A percentile compares a stretch with the other conserved stretches of the same genome.
Evolutionary conservation across 257 asterid species (phyloP).

Genomic region (Cruciata laevipes): DNA sequence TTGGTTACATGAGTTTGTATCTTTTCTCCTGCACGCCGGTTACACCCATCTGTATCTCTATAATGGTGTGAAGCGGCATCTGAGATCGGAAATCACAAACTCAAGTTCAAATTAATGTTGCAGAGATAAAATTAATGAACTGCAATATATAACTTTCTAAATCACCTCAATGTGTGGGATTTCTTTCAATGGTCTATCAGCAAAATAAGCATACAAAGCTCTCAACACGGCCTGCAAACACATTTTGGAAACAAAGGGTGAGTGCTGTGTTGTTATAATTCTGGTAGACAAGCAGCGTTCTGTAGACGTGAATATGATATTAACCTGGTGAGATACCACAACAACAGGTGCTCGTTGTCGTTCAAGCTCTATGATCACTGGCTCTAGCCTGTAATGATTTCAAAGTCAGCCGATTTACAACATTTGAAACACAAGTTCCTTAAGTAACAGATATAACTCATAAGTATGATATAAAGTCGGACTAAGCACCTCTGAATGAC

Average conservation of each 20-base stretch:
- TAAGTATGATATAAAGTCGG: constrained; percentile 2
- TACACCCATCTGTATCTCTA: constrained; percentile 99
- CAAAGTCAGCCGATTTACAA: constrained; percentile 12
- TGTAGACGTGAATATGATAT: constrained; percentile 5
- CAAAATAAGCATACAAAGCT: constrained; percentile 96
- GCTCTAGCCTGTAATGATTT: constrained; percentile 66
- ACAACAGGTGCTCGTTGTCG: constrained; percentile 99
- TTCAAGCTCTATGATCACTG: constrained; percentile 96
- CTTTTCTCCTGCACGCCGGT: constrained; percentile 98
- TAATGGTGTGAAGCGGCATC: constrained; percentile 95
- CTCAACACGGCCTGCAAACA: constrained; percentile 77
- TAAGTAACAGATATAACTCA: background rate
- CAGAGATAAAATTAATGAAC: background rate
- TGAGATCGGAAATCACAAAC: constrained; percentile 26
- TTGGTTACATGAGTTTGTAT: constrained; percentile 70
- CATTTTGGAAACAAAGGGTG: constrained; percentile 8
- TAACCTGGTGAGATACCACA: constrained; percentile 95
- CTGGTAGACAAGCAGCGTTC: constrained; percentile 1
- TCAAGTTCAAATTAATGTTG: background rate
- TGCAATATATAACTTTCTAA: background rate
- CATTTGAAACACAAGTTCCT: constrained; percentile 16
- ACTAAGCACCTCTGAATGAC: constrained; percentile 86
- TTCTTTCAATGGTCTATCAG: constrained; percentile 95
- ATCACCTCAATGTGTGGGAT: constrained; percentile 92
- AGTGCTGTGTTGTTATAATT: background rate